These are phyloP conservation scores for Thinopyrum elongatum DNA, from an alignment of 176 grass and related monocot species.

Conservation along the genomic window DNA sequence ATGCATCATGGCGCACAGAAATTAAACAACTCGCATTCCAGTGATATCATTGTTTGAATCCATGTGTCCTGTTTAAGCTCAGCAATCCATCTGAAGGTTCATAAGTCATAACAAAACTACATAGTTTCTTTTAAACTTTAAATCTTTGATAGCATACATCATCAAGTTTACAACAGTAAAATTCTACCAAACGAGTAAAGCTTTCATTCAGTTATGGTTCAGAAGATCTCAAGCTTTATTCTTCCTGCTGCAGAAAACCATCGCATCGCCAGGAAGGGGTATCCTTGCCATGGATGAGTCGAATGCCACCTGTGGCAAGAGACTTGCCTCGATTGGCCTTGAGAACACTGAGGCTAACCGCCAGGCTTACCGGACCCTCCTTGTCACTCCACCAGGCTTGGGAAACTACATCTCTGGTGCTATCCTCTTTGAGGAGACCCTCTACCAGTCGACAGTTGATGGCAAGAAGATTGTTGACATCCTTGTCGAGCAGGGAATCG, in stretches of 20 bases:
- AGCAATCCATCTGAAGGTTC: not conserved
- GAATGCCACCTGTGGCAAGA: slow-evolving; percentile 96
- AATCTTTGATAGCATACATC: not conserved
- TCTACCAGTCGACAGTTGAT: slow-evolving; percentile 93
- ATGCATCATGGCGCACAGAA: not conserved
- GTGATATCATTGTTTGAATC: not conserved
- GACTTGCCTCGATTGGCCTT: slow-evolving; percentile 85
- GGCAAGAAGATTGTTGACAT: slow-evolving; percentile 99
- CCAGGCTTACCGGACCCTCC: slow-evolving; percentile 91
- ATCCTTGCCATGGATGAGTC: slow-evolving; percentile 99
- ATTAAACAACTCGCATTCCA: not conserved
- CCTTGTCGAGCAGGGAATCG: slow-evolving; percentile 70
- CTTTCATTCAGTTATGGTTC: not conserved
- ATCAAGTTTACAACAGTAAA: not conserved
- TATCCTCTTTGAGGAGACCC: slow-evolving; percentile 99
- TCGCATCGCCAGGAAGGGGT: slow-evolving; percentile 91
- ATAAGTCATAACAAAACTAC: not conserved
- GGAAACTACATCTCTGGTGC: slow-evolving; percentile 93
- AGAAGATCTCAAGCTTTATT: slow-evolving; percentile 17
- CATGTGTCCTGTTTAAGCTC: not conserved
- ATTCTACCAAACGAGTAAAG: not conserved
- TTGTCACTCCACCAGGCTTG: slow-evolving; percentile 64
- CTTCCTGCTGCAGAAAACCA: slow-evolving; percentile 69
- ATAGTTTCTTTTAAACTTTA: not conserved
- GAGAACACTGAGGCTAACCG: slow-evolving; percentile 99